phyloP scores from a whole-genome alignment of 2,329 filamentous ascomycete genomes.

The Sarocladiaceae sp. region DNA sequence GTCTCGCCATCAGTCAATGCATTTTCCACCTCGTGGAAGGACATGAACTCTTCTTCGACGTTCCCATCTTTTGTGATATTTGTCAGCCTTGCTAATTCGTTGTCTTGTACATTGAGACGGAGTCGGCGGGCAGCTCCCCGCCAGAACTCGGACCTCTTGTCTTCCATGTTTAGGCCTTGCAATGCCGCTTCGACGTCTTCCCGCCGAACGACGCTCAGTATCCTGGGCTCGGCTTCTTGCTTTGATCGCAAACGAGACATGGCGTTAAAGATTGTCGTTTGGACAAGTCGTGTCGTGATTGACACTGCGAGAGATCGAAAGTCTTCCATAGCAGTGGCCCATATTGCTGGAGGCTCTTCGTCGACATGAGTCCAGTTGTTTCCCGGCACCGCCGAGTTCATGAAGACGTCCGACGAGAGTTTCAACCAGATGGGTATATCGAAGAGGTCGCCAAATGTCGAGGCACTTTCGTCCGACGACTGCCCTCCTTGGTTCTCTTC shows the following conservation, averaged over 20 bases:
- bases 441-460: slow-evolving; percentile 41
- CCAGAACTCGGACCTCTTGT: slow-evolving; percentile 40
- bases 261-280: slow-evolving; percentile 66
- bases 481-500: neutral
- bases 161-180: slow-evolving; percentile 39
- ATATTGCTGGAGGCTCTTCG: slow-evolving; percentile 63
- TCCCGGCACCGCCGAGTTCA: slow-evolving; percentile 62
- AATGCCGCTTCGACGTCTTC: slow-evolving; percentile 48
- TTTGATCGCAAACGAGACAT: slow-evolving; percentile 61
- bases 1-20: slow-evolving; percentile 25
- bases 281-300: slow-evolving; percentile 66
- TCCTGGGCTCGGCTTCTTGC: slow-evolving; percentile 23
- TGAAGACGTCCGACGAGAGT: slow-evolving; percentile 66
- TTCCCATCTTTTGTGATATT: slow-evolving; percentile 11
- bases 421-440: slow-evolving; percentile 55
- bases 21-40: slow-evolving; percentile 40
- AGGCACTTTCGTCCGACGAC: slow-evolving; percentile 37
- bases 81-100: neutral
- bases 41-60: slow-evolving; percentile 29
- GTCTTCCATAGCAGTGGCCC: slow-evolving; percentile 71
- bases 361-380: slow-evolving; percentile 65
- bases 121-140: slow-evolving; percentile 43
- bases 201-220: slow-evolving; percentile 29
- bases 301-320: slow-evolving; percentile 65
- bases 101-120: slow-evolving; percentile 37